phyloP scores from a whole-genome alignment of 257 asterid genomes.

The Knoxia roxburghii region DNA sequence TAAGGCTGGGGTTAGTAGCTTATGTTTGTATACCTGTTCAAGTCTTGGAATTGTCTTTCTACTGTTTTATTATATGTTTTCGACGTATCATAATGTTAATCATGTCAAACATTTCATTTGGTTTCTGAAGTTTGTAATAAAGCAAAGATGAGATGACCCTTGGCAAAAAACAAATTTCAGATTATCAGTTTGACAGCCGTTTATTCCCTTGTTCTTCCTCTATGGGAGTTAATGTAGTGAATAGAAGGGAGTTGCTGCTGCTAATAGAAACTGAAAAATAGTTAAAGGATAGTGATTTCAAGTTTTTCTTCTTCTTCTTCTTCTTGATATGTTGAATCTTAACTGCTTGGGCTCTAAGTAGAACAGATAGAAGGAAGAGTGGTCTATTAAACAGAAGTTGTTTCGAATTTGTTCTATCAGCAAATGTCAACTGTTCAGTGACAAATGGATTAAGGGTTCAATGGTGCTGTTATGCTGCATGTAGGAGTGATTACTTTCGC shows the following conservation, averaged over 20 bases:
- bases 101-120: not conserved
- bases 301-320: not conserved
- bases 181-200: not conserved
- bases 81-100: not conserved
- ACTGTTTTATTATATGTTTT: no score
- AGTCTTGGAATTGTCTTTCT: slow-evolving; percentile 1
- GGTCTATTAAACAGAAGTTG: no score
- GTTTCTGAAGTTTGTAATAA: not conserved
- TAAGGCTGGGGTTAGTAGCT: slow-evolving; percentile 85
- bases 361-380: no score
- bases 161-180: not conserved
- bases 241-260: not conserved
- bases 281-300: not conserved
- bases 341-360: not conserved
- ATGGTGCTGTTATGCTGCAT: not conserved
- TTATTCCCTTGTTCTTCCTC: not conserved
- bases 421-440: not conserved
- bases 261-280: not conserved
- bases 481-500: not conserved
- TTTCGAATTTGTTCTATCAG: not conserved
- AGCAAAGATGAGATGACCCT: not conserved
- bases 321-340: not conserved
- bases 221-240: not conserved
- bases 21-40: not conserved
- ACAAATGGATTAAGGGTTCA: not conserved